Percentiles rank a stretch among this genome's conserved stretches.
These are phyloP conservation scores for Plicaturopsis crispa DNA, from an alignment of 768 basidiomycete species.

Conservation along the genomic window DNA sequence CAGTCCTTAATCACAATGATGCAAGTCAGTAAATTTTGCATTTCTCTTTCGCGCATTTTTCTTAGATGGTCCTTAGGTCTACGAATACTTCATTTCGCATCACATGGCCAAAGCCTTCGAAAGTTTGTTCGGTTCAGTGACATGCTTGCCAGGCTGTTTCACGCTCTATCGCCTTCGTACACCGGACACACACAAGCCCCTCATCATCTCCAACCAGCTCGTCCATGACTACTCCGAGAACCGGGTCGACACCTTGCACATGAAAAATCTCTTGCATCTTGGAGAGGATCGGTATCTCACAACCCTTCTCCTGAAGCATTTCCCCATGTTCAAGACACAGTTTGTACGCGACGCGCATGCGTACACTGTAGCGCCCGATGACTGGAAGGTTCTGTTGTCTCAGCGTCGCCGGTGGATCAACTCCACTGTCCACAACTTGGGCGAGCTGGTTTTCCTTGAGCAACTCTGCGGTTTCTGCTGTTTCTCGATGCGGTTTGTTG, in stretches of 20 bases:
- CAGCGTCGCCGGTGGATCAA: constrained; percentile 99
- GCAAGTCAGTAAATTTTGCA: constrained; percentile 47
- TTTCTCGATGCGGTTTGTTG: constrained; percentile 98
- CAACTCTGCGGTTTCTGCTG: constrained; percentile 95
- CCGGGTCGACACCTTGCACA: constrained; percentile 93
- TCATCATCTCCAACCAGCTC: constrained; percentile 87
- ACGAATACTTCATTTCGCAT: constrained; percentile 99
- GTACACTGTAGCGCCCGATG: constrained; percentile 90
- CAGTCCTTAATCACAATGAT: constrained; percentile 96
- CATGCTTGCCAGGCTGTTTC: constrained; percentile 98
- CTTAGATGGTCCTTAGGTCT: constrained; percentile 47
- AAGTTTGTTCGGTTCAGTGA: constrained; percentile 93
- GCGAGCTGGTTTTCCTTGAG: constrained; percentile 86
- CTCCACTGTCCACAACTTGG: constrained; percentile 96
- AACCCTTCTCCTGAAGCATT: constrained; percentile 92
- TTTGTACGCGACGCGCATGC: constrained; percentile 94
- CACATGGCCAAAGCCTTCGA: constrained; percentile 99
- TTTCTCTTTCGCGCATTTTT: not conserved
- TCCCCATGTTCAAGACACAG: constrained; percentile 90
- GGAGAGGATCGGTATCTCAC: constrained; percentile 99
- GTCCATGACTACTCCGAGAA: constrained; percentile 93
- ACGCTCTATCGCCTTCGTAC: constrained; percentile 94
- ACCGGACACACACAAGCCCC: constrained; percentile 90
- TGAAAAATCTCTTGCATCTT: constrained; percentile 96
- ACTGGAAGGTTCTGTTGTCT: constrained; percentile 89